phyloP scores from a whole-genome alignment of 2,329 filamentous ascomycete species.

The Xylaria sp. region DNA sequence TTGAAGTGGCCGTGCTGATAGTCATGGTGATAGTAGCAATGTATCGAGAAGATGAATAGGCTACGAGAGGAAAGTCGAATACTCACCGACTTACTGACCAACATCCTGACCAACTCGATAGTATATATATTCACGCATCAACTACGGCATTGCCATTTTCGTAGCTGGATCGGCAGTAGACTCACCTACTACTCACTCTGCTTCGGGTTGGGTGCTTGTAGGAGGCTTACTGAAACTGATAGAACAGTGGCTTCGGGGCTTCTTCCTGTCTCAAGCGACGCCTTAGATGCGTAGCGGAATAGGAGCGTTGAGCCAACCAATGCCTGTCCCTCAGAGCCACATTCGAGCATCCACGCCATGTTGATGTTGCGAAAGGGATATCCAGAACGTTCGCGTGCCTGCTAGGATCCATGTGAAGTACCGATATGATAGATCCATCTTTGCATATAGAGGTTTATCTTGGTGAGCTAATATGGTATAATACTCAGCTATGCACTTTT shows the following conservation, averaged over 20 bases:
- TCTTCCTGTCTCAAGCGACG: neutral
- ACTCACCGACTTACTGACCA: neutral
- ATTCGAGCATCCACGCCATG: neutral
- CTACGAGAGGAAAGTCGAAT: neutral
- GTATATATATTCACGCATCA: conserved; percentile 9
- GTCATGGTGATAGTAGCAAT: neutral
- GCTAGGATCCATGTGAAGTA: neutral
- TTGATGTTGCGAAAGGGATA: neutral
- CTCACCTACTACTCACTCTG: neutral
- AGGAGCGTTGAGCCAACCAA: neutral
- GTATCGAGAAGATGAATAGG: neutral
- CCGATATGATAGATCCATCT: neutral
- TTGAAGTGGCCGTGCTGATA: conserved; percentile 9
- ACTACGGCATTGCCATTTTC: neutral
- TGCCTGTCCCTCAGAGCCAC: neutral
- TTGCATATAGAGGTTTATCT: neutral
- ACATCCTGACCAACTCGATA: neutral
- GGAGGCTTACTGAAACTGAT: neutral
- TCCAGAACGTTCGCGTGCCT: neutral
- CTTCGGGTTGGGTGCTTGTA: neutral
- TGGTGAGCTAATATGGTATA: neutral
- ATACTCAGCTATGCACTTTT: neutral
- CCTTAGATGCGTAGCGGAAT: neutral
- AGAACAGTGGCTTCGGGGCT: conserved; percentile 14
- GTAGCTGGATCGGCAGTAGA: neutral